Conservation (phyloP, 1,284 basidiomycete genomes). For the Ceratobasidium sp. region DNA sequence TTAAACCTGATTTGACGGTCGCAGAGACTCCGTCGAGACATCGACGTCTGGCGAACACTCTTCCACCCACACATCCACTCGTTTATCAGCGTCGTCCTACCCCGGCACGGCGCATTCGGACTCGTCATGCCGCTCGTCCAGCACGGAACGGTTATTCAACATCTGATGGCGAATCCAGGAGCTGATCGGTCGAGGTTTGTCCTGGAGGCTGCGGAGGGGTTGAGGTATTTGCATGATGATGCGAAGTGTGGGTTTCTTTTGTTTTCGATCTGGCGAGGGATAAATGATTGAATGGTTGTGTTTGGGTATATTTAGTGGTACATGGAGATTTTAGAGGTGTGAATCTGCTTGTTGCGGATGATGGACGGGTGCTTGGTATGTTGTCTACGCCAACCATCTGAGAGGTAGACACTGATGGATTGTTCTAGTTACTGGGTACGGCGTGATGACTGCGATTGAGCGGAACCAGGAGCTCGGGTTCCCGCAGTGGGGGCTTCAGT, state of each 20-base stretch:
- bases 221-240: slow-evolving; percentile 43
- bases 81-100: slow-evolving; percentile 27
- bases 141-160: slow-evolving; percentile 28
- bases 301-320: slow-evolving; percentile 17
- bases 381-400: neutral
- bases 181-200: slow-evolving; percentile 37
- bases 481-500: slow-evolving; percentile 34
- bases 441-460: slow-evolving; percentile 38
- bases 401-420: neutral
- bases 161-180: slow-evolving; percentile 16
- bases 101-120: slow-evolving; percentile 30
- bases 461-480: slow-evolving; percentile 42
- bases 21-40: slow-evolving; percentile 21
- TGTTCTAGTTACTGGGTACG: slow-evolving; percentile 39
- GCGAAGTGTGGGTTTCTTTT: slow-evolving; percentile 25
- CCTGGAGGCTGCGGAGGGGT: slow-evolving; percentile 35
- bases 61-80: slow-evolving; percentile 39
- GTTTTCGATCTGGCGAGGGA: too few species aligned
- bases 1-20: neutral
- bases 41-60: slow-evolving; percentile 42
- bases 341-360: slow-evolving; percentile 28
- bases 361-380: slow-evolving; percentile 19
- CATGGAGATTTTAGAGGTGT: slow-evolving; percentile 39
- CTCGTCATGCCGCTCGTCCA: slow-evolving; percentile 32
- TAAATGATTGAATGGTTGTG: neutral